Base-by-base conservation (phyloP, 1,284 basidiomycete genomes). In the Naganishia liquefaciens region DNA sequence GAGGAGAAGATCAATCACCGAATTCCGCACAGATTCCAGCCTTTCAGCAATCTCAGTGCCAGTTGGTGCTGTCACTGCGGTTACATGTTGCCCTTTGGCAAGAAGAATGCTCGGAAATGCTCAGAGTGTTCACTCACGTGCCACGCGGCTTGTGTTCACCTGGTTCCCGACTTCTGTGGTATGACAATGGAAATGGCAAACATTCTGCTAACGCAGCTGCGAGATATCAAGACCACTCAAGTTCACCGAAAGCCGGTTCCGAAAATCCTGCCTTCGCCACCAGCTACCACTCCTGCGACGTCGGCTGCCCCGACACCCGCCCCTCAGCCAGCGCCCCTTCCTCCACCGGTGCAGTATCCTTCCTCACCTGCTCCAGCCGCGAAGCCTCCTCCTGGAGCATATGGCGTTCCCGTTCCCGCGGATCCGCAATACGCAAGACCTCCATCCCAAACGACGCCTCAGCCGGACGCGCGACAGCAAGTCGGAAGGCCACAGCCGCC, bases 1-100 rank as follows among this genome's bases (percentile, higher is more conserved):
- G 95, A 92, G 79, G 94, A 98, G 80, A 97, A 98, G 82, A 93
- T 99, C 78, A 99, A 99, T 74, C 94, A 99, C 80, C 90, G 96
- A 64, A 99, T 99, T 73, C 96, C 96, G 52, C 96, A 99, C 80
- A 89, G 96, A 27, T 99, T 99, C 82, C 92, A 95, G 74, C 88
- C 93, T 33, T 88, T 98, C 76, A 98, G 94, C 71, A 99, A 97
- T 77, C 89, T 99, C 68, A 91, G 93, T 54, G 91, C 96, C 27
- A 98, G 96, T 76, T 99, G 96, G 96, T 99, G 96, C 80, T 99
- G 95, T 78, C 96, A 99, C 78, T 99, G 96, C 79, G 96, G 96
- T 70, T 93, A 93, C 75, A 97, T 99, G 85, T 86, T 99, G 44
- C 93, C 96, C 55, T 86, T 99, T 58, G 96, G 96, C 62, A 88